phyloP scores from a whole-genome alignment of 106 monocot species.

The Acanthochlamys bracteata region DNA sequence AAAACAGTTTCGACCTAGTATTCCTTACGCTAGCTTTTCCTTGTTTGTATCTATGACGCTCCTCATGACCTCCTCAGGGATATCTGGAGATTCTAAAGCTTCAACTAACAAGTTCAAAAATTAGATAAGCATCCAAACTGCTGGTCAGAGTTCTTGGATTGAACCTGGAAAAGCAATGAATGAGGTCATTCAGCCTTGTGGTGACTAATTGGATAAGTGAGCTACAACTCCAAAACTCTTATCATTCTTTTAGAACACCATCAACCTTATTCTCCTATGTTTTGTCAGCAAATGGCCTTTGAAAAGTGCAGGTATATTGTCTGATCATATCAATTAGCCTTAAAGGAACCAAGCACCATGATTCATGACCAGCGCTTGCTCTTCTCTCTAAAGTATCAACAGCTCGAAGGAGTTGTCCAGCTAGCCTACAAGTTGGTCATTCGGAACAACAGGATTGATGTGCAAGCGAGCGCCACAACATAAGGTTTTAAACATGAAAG shows the following conservation, averaged over 20 bases:
- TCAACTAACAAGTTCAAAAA: conserved; percentile 26
- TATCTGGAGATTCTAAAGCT: conserved; percentile 43
- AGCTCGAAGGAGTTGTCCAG: conserved; percentile 77
- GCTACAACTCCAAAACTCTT: conserved; percentile 22
- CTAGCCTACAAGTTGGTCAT: conserved; percentile 43
- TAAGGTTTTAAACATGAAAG: conserved; percentile 29
- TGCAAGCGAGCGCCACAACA: conserved; percentile 52
- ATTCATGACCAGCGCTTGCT: conserved; percentile 54
- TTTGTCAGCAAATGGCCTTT: conserved; percentile 42
- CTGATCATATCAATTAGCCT: conserved; percentile 49
- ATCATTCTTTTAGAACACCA: conserved; percentile 24
- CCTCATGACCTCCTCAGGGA: conserved; percentile 38
- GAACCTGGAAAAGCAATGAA: conserved; percentile 73
- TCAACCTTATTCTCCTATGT: conserved; percentile 64
- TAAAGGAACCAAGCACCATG: conserved; percentile 22
- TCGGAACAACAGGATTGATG: conserved; percentile 43
- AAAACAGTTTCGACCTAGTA: conserved; percentile 50
- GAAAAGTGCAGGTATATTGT: conserved; percentile 81
- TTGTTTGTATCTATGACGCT: conserved; percentile 79
- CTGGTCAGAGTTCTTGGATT: conserved; percentile 45
- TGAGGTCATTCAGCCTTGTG: conserved; percentile 60
- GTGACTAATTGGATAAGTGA: conserved; percentile 60
- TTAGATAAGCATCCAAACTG: conserved; percentile 29
- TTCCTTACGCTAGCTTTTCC: conserved; percentile 52
- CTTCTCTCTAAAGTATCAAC: conserved; percentile 71